phyloP scores from a whole-genome alignment of 352 stramenopile genomes.

The Pythium scleroteichum region DNA sequence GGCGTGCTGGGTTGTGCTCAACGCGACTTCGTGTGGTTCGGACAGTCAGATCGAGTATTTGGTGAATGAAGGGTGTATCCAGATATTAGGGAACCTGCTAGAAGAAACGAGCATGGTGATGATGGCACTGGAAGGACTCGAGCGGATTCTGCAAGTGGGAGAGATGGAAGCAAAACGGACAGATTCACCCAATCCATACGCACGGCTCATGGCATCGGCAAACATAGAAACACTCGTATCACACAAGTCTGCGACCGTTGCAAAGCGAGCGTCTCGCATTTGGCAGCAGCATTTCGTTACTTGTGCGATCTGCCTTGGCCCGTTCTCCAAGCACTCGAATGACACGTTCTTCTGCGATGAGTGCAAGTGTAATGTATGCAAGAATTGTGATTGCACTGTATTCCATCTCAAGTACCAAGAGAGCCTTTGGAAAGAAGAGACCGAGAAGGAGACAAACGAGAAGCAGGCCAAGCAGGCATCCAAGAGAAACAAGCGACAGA shows the following conservation, averaged over 20 bases:
- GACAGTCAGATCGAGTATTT: conserved; percentile 94
- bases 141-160: conserved; percentile 96
- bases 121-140: conserved; percentile 98
- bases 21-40: conserved; percentile 97
- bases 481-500: conserved; percentile 84
- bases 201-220: conserved; percentile 85
- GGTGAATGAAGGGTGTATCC: conserved; percentile 86
- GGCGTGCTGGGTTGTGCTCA: conserved; percentile 98
- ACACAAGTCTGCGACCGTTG: conserved; percentile 94
- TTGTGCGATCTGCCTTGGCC: conserved; percentile 95
- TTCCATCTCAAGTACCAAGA: conserved; percentile 98
- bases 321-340: conserved; percentile 94
- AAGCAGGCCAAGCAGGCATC: conserved; percentile 89
- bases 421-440: conserved; percentile 94
- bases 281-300: conserved; percentile 98
- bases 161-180: conserved; percentile 87
- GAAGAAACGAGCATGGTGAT: conserved; percentile 98
- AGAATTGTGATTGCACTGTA: conserved; percentile 95
- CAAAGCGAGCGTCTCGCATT: conserved; percentile 95
- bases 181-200: conserved; percentile 87
- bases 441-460: conserved; percentile 89
- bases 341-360: conserved; percentile 97
- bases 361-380: conserved; percentile 98
- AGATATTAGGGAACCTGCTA: conserved; percentile 91
- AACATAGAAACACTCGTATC: conserved; percentile 93